These are phyloP conservation scores for Aspergillus vadensis DNA, from an alignment of 2,329 filamentous ascomycete species.

Conservation along the genomic window DNA sequence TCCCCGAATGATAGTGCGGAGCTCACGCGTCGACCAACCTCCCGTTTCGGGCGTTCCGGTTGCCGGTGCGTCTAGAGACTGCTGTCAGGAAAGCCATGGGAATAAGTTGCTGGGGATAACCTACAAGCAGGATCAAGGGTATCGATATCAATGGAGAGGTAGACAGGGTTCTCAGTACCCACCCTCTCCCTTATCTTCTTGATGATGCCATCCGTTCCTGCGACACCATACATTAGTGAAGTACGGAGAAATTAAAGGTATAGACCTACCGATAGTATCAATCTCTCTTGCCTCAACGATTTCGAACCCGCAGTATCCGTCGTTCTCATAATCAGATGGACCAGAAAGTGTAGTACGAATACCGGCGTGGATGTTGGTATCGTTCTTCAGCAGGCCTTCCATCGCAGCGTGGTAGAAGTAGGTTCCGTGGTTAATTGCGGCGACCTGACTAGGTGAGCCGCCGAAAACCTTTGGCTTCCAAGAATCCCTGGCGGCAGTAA, in stretches of 20 bases:
- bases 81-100: neutral
- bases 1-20: conserved; percentile 61
- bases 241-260: too few relatives aligned
- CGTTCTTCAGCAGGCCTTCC: conserved; percentile 76
- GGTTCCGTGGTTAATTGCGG: conserved; percentile 81
- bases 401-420: conserved; percentile 83
- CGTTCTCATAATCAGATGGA: conserved; percentile 79
- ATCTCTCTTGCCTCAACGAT: conserved; percentile 76
- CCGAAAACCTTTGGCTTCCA: conserved; percentile 88
- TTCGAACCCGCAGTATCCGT: conserved; percentile 81
- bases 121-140: conserved; percentile 79
- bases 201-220: conserved; percentile 70
- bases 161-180: conserved; percentile 73
- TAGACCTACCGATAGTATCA: conserved; percentile 67
- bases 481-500: conserved; percentile 43
- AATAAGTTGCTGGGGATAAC: conserved; percentile 26
- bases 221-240: neutral
- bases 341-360: conserved; percentile 81
- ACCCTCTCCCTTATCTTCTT: conserved; percentile 75
- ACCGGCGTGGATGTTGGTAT: conserved; percentile 84
- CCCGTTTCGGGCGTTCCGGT: conserved; percentile 65
- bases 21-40: conserved; percentile 62
- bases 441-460: conserved; percentile 73
- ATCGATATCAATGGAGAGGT: conserved; percentile 84
- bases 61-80: conserved; percentile 40